These are phyloP conservation scores for Leptographium radiaticola DNA, from an alignment of 2,329 filamentous ascomycete species.

Conservation along the genomic window DNA sequence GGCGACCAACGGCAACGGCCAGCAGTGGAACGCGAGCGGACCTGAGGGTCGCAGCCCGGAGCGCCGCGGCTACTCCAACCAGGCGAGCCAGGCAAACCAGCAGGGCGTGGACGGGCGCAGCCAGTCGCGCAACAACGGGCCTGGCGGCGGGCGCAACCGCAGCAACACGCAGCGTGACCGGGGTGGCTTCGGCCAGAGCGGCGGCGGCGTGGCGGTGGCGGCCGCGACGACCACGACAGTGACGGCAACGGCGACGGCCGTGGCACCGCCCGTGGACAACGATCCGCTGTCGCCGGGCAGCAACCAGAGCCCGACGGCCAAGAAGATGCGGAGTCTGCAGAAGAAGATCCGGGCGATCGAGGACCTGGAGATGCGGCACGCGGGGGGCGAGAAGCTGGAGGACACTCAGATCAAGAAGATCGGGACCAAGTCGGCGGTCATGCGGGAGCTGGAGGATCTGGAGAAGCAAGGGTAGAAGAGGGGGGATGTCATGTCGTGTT, in stretches of 20 bases:
- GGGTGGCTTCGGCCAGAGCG: constrained; percentile 13
- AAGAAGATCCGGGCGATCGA: constrained; percentile 99
- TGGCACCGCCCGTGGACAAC: constrained; percentile 27
- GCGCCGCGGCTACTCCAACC: constrained; percentile 31
- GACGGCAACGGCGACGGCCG: constrained; percentile 12
- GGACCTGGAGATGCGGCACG: constrained; percentile 92
- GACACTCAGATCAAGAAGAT: constrained; percentile 99
- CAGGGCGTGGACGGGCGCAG: constrained; percentile 25
- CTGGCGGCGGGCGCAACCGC: constrained; percentile 33
- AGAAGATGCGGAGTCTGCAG: constrained; percentile 84
- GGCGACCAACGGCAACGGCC: background rate
- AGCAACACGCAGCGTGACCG: constrained; percentile 34
- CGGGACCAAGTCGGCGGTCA: constrained; percentile 68
- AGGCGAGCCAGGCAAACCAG: constrained; percentile 20
- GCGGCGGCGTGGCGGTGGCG: constrained; percentile 15
- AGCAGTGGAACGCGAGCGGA: background rate
- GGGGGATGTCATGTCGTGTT: too few relatives aligned
- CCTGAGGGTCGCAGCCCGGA: constrained; percentile 52
- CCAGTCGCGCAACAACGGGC: constrained; percentile 37
- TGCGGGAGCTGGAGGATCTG: constrained; percentile 65
- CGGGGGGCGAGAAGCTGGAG: constrained; percentile 89
- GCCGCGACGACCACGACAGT: constrained; percentile 15
- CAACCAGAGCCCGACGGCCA: constrained; percentile 59
- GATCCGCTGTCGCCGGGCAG: constrained; percentile 25
- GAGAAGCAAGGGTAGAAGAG: constrained; percentile 20